Percentiles rank a stretch among this genome's conserved stretches.
Conservation (phyloP, 1,284 basidiomycete species). For the Golubevia pallescens region DNA sequence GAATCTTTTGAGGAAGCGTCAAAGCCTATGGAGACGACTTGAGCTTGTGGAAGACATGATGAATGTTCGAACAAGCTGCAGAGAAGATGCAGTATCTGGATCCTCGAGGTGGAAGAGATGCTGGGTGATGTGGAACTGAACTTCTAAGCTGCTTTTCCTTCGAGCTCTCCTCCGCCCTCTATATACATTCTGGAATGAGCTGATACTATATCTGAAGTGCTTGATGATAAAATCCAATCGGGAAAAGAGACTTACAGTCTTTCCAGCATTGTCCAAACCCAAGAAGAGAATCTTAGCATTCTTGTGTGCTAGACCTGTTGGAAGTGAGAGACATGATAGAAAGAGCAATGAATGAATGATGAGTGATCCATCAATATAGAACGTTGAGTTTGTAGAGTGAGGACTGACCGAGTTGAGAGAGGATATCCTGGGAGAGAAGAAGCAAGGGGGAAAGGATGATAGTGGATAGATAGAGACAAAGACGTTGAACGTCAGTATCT, state of each 20-base stretch:
- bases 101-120: no score
- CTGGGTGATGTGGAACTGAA: no score
- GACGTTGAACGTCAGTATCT: background rate
- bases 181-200: no score
- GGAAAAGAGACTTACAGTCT: conserved; percentile 76
- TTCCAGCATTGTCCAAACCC: conserved; percentile 73
- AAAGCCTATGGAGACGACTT: background rate
- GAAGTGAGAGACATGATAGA: background rate
- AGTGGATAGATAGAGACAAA: background rate
- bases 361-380: conserved; percentile 5
- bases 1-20: background rate
- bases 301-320: conserved; percentile 89
- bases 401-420: conserved; percentile 58
- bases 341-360: background rate
- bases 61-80: background rate
- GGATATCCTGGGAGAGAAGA: conserved; percentile 42
- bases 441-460: background rate
- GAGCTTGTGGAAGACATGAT: background rate
- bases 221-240: background rate
- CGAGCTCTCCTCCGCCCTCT: no score
- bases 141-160: no score
- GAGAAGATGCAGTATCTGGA: no score
- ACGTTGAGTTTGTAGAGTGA: background rate
- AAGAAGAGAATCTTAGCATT: conserved; percentile 97
- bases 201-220: no score